Evolutionary conservation across 129 eudicot species (phyloP).

Genomic region (Saposhnikovia divaricata): DNA sequence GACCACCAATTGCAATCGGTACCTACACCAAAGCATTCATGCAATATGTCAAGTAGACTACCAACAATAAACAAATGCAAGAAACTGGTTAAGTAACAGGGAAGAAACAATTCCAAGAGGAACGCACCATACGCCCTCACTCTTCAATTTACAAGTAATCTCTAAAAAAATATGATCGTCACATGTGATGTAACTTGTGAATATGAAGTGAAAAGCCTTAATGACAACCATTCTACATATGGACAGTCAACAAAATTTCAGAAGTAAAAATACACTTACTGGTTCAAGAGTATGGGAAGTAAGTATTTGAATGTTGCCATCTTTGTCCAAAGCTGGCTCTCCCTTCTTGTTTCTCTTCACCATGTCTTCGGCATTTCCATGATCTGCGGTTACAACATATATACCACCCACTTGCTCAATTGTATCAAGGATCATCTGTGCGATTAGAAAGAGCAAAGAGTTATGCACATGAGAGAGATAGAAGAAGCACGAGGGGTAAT

Average conservation of each 20-base stretch:
- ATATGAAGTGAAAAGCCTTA: background rate
- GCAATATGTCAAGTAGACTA: background rate
- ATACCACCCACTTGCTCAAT: conserved; percentile 71
- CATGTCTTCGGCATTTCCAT: conserved; percentile 76
- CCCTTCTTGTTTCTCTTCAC: conserved; percentile 68
- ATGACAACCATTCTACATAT: background rate
- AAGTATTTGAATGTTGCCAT: conserved; percentile 48
- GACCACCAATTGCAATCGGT: conserved; percentile 70
- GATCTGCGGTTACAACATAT: conserved; percentile 58
- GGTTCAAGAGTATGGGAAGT: conserved; percentile 67
- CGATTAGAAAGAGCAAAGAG: background rate
- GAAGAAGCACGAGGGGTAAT: background rate
- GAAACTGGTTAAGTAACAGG: background rate
- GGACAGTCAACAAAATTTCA: background rate
- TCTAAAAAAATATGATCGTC: background rate
- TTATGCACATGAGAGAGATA: background rate
- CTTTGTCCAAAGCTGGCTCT: conserved; percentile 53
- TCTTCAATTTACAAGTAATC: background rate
- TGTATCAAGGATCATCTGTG: conserved; percentile 55
- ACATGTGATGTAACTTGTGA: background rate
- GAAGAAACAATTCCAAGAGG: background rate
- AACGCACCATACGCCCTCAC: background rate
- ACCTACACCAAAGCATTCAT: conserved; percentile 25
- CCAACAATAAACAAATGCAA: background rate
- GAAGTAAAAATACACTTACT: conserved; percentile 20